Evolutionary conservation across 192 early-diverging fungal species (phyloP).

Genomic region (Chytriomyces confervae): DNA sequence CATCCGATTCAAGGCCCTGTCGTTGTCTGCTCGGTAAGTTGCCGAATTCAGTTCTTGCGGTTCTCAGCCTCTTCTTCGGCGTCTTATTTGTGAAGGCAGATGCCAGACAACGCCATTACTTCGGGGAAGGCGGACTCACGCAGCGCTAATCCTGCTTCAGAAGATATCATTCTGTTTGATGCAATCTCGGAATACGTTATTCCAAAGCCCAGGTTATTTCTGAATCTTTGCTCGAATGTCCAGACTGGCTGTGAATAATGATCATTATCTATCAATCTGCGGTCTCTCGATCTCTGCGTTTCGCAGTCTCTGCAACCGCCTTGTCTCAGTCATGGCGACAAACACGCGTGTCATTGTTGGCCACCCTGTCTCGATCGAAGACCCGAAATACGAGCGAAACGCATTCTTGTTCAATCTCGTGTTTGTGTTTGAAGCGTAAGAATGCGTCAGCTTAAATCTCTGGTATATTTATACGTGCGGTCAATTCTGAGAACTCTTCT

Average conservation of each 20-base stretch:
- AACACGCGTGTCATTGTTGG: slow-evolving; percentile 74
- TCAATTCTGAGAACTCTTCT: not conserved
- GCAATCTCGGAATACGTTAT: slow-evolving; percentile 83
- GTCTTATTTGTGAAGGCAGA: not conserved
- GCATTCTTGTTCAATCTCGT: slow-evolving; percentile 90
- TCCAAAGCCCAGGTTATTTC: slow-evolving; percentile 67
- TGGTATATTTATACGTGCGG: not conserved
- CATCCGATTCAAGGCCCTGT: slow-evolving; percentile 76
- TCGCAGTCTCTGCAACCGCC: slow-evolving; percentile 62
- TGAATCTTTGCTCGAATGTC: too few relatives aligned
- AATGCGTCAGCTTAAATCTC: not conserved
- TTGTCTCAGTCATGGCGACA: slow-evolving; percentile 73
- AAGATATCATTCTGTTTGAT: slow-evolving; percentile 69
- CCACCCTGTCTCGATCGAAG: slow-evolving; percentile 72
- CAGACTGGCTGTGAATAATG: too few relatives aligned
- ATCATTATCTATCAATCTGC: too few relatives aligned
- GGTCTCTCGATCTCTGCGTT: too few relatives aligned
- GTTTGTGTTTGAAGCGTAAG: slow-evolving; percentile 83
- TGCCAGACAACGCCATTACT: slow-evolving; percentile 12
- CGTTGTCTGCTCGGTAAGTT: slow-evolving; percentile 69
- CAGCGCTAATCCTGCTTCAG: not conserved
- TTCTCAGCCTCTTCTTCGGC: slow-evolving; percentile 33
- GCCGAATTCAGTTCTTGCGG: slow-evolving; percentile 60
- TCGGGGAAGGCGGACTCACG: slow-evolving; percentile 4
- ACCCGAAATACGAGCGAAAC: slow-evolving; percentile 77